Evolutionary conservation across 2,329 filamentous ascomycete genomes (phyloP).

Genomic region (Aspergillus unguis): DNA sequence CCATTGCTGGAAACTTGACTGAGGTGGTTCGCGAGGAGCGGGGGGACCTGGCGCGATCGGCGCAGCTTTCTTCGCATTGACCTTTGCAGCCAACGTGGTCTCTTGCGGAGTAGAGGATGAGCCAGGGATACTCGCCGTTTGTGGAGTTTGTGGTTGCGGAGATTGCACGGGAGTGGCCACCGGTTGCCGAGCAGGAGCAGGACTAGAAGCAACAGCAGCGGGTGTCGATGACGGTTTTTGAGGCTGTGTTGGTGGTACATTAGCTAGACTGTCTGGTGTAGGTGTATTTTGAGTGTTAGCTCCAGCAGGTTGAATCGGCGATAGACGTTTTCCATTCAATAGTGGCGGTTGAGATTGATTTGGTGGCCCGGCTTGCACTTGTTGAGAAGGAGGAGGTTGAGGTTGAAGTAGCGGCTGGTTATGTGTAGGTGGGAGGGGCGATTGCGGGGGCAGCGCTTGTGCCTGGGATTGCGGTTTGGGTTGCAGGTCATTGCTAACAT

Average conservation of each 20-base stretch:
- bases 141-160: constrained; percentile 11
- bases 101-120: constrained; percentile 16
- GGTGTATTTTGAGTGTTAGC: constrained; percentile 17
- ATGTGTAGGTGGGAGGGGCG: background rate
- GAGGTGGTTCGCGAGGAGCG: constrained; percentile 24
- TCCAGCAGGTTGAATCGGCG: constrained; percentile 23
- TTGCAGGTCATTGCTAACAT: constrained; percentile 6
- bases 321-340: constrained; percentile 19
- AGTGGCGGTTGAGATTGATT: constrained; percentile 16
- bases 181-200: constrained; percentile 15
- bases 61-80: constrained; percentile 17
- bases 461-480: constrained; percentile 4
- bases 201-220: constrained; percentile 18
- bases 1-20: constrained; percentile 39
- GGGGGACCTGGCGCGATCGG: constrained; percentile 15
- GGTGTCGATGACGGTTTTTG: constrained; percentile 16
- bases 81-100: constrained; percentile 11
- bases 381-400: constrained; percentile 5
- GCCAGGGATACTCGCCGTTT: constrained; percentile 17
- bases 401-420: background rate
- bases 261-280: constrained; percentile 5
- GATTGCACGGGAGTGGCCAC: constrained; percentile 26
- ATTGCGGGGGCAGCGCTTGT: background rate
- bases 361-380: constrained; percentile 10
- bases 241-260: constrained; percentile 12